Percentiles rank a stretch among this genome's conserved stretches.
Evolutionary conservation across 1,284 basidiomycete species (phyloP).

Genomic region (Marasmius sp.): DNA sequence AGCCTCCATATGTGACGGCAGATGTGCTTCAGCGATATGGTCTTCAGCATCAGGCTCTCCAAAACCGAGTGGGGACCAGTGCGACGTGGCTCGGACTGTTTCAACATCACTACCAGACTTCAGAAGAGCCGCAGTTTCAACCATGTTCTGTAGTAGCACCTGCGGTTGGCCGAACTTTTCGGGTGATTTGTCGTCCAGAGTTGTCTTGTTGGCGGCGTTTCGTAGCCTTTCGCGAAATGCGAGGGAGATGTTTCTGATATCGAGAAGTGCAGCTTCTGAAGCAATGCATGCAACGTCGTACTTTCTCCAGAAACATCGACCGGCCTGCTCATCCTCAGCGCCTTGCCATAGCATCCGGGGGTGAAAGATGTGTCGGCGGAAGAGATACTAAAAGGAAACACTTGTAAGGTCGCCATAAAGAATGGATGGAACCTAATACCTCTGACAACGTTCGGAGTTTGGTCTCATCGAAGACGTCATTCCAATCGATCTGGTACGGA

Average conservation of each 20-base stretch:
- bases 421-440: not conserved
- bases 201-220: constrained; percentile 8
- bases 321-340: constrained; percentile 62
- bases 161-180: not conserved
- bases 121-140: constrained; percentile 64
- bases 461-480: constrained; percentile 56
- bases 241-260: constrained; percentile 55
- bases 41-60: constrained; percentile 20
- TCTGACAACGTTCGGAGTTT: not conserved
- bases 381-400: constrained; percentile 48
- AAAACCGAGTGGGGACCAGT: constrained; percentile 43
- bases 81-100: constrained; percentile 44
- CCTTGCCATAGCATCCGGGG: constrained; percentile 70
- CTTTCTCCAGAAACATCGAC: constrained; percentile 61
- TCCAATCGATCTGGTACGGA: constrained; percentile 65
- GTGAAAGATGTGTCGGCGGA: constrained; percentile 75
- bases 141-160: constrained; percentile 59
- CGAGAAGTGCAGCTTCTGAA: constrained; percentile 71
- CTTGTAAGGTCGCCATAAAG: not conserved
- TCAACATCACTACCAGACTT: constrained; percentile 67
- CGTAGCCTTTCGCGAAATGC: constrained; percentile 31
- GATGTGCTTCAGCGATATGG: not conserved
- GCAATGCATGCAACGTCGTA: constrained; percentile 69
- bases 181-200: not conserved
- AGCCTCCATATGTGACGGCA: not conserved